Conservation (phyloP, 768 basidiomycete genomes). For the Favolaschia claudopus region DNA sequence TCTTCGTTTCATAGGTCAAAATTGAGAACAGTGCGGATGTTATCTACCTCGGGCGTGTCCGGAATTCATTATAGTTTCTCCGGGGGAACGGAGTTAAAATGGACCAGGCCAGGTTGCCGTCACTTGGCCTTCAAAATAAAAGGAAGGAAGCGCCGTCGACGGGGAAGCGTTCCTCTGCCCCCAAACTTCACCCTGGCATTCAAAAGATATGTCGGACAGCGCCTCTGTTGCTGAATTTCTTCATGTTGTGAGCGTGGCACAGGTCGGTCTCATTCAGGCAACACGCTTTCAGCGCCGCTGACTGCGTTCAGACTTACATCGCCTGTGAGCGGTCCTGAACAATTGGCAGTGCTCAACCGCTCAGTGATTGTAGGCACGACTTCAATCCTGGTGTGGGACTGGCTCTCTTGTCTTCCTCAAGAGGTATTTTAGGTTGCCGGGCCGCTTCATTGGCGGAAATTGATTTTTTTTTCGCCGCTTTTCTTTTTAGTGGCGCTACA, state of each 20-base stretch:
- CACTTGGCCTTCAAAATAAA: background rate
- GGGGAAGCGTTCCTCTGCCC: background rate
- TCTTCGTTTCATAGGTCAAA: too few species aligned
- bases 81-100: background rate
- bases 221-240: background rate
- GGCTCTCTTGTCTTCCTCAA: slow-evolving; percentile 28
- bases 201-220: slow-evolving; percentile 14
- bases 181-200: background rate
- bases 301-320: slow-evolving; percentile 17
- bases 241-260: slow-evolving; percentile 9
- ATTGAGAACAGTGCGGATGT: too few species aligned
- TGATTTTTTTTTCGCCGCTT: background rate
- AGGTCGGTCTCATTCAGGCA: background rate
- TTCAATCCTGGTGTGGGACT: slow-evolving; percentile 26
- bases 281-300: background rate
- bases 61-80: too few species aligned
- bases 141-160: too few species aligned
- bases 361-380: slow-evolving; percentile 17
- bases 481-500: slow-evolving; percentile 14
- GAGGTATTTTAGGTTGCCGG: slow-evolving; percentile 10
- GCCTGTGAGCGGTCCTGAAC: slow-evolving; percentile 11
- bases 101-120: too few species aligned
- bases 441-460: background rate
- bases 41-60: too few species aligned
- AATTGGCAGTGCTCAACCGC: background rate